Evolutionary conservation across 306 rosid species (phyloP).

Genomic region (Glycyrrhiza uralensis): DNA sequence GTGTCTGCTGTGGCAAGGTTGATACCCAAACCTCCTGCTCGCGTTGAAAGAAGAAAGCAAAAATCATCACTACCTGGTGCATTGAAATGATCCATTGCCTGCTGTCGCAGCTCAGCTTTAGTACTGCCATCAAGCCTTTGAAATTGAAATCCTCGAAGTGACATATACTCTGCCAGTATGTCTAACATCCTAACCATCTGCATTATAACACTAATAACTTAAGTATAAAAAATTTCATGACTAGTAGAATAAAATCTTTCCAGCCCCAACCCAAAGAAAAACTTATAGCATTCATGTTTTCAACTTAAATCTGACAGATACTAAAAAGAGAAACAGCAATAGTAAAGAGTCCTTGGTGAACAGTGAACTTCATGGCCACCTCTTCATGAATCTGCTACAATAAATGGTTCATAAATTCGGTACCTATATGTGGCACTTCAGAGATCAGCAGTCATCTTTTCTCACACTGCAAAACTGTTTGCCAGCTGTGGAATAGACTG

Average conservation of each 20-base stretch:
- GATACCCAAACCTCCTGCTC: constrained; percentile 98
- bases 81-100: constrained; percentile 99
- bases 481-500: neutral
- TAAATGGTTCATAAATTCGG: neutral
- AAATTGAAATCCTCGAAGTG: constrained; percentile 89
- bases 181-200: constrained; percentile 99
- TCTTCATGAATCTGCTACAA: constrained; percentile 13
- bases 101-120: constrained; percentile 94
- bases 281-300: neutral
- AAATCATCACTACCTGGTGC: constrained; percentile 99
- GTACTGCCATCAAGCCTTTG: constrained; percentile 99
- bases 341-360: too few species aligned
- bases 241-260: neutral
- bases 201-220: constrained; percentile 29
- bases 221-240: too few species aligned
- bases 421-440: neutral
- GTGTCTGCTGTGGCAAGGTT: constrained; percentile 99
- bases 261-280: neutral
- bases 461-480: neutral
- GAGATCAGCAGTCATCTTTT: neutral
- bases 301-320: neutral
- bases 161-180: constrained; percentile 88
- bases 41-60: constrained; percentile 98
- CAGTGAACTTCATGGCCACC: neutral
- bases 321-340: neutral